Evolutionary conservation across 345 rosid genomes (phyloP), one percentile per base, ranked within the genome.

Genomic region (Hirschfeldia incana): DNA sequence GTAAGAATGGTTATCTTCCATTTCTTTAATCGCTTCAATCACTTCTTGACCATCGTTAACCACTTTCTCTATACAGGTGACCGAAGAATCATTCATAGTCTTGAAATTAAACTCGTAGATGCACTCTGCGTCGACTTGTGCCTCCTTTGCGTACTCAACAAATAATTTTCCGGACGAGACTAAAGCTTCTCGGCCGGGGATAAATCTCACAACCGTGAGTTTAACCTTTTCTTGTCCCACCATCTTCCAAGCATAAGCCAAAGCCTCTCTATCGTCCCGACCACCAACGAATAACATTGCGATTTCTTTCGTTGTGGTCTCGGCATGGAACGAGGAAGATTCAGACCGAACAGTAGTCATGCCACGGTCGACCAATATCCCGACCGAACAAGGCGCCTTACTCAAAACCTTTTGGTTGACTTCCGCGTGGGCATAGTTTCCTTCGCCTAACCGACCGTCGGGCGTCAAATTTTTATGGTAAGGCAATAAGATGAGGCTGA

Each of bases 241-340:
- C 88, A 91, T 86, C 77, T 92, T 84, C 86, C 91, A 80, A 0
- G 91, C 91, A 32, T 84, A 91, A 0, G 90, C 73, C 61, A 91
- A 75, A 10, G 95, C 98, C 70, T 93, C 97, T 28, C 94, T 78
- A 26, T 91, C 95, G 21, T 90, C 93, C 0, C 72, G 83, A 4
- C 94, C 97, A 0, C 95, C 93, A 1, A 83, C 0, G 74, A 85
- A 93, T 28, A 88, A 10, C 90, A 88, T 76, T n/a, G 81, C 72
- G 0, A 77, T 28, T 13, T 32, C 77, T 62, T 53, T 71, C 66
- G 53, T 46, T 39, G 62, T 61, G 63, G 7, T 3, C 26, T 73
- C 79, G 16, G 68, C 79, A 30, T 28, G 60, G 21, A 73, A 63
- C 2, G 72, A 39, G 28, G 53, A 9, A 15, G 64, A 21, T 26